phyloP scores from a whole-genome alignment of 495 filamentous ascomycete genomes.

The Neurospora sp. region DNA sequence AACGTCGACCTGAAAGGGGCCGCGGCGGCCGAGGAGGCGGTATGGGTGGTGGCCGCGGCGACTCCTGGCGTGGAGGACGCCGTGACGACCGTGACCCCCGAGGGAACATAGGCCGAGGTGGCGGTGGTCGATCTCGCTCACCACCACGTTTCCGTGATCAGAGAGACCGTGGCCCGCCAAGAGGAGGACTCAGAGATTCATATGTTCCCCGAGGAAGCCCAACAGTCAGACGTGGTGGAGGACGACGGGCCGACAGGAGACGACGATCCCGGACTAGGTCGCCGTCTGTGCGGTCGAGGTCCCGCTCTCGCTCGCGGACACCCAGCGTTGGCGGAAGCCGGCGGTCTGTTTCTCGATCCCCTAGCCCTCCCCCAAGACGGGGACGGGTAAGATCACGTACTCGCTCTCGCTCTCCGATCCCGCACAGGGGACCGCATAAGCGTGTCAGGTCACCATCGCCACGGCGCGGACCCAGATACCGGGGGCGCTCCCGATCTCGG shows the following conservation, averaged over 20 bases:
- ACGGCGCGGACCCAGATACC: slow-evolving; percentile 8
- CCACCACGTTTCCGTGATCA: slow-evolving; percentile 40
- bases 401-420: slow-evolving; percentile 35
- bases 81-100: slow-evolving; percentile 41
- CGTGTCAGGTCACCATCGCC: slow-evolving; percentile 37
- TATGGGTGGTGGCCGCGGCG: slow-evolving; percentile 30
- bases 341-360: slow-evolving; percentile 24
- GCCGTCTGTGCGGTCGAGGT: slow-evolving; percentile 14
- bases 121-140: slow-evolving; percentile 48
- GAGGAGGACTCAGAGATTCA: slow-evolving; percentile 15
- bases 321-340: slow-evolving; percentile 19
- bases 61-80: slow-evolving; percentile 25
- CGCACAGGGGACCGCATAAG: slow-evolving; percentile 26
- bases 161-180: slow-evolving; percentile 13
- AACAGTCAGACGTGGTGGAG: slow-evolving; percentile 14
- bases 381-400: slow-evolving; percentile 11
- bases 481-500: slow-evolving; percentile 8
- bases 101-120: slow-evolving; percentile 15
- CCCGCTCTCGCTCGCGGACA: slow-evolving; percentile 23
- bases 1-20: slow-evolving; percentile 47
- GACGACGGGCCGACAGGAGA: slow-evolving; percentile 18
- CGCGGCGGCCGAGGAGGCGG: slow-evolving; percentile 45
- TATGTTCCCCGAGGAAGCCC: slow-evolving; percentile 22
- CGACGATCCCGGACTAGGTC: slow-evolving; percentile 25
- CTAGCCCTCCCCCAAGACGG: slow-evolving; percentile 26